Evolutionary conservation across 2,329 filamentous ascomycete species (phyloP).

Genomic region (Cryphonectria japonica): DNA sequence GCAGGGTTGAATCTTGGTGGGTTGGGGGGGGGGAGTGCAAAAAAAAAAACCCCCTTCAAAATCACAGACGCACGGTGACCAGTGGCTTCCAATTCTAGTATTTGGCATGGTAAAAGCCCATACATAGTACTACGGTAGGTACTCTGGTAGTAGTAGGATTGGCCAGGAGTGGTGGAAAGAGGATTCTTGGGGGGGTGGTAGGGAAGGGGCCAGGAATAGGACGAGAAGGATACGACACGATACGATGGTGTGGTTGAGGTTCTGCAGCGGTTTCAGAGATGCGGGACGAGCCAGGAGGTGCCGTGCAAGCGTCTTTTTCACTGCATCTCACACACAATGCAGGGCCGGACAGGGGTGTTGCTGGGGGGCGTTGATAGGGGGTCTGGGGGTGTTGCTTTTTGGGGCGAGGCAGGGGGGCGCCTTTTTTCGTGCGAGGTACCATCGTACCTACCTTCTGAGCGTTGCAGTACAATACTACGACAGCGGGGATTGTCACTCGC

Average conservation of each 20-base stretch:
- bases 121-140: not conserved
- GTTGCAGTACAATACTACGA: not conserved
- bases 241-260: constrained; percentile 33
- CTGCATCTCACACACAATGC: not conserved
- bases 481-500: too few relatives aligned
- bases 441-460: not conserved
- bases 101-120: not conserved
- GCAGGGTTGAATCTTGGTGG: not conserved
- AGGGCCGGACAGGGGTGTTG: not conserved
- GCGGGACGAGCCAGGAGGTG: constrained; percentile 37
- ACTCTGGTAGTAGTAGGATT: not conserved
- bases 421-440: too few relatives aligned
- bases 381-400: too few relatives aligned
- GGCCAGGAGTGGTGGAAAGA: constrained; percentile 6
- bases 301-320: constrained; percentile 23
- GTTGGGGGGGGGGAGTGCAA: not conserved
- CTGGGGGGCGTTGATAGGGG: not conserved
- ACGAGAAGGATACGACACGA: constrained; percentile 31
- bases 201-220: constrained; percentile 1
- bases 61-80: not conserved
- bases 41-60: not conserved
- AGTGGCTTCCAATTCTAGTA: not conserved
- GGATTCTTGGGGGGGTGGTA: not conserved
- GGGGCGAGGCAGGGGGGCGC: not conserved
- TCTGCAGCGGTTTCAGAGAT: constrained; percentile 47